Percentiles rank a stretch among this genome's conserved stretches.
Conservation (phyloP, 768 basidiomycete genomes). For the Lentinula boryana region DNA sequence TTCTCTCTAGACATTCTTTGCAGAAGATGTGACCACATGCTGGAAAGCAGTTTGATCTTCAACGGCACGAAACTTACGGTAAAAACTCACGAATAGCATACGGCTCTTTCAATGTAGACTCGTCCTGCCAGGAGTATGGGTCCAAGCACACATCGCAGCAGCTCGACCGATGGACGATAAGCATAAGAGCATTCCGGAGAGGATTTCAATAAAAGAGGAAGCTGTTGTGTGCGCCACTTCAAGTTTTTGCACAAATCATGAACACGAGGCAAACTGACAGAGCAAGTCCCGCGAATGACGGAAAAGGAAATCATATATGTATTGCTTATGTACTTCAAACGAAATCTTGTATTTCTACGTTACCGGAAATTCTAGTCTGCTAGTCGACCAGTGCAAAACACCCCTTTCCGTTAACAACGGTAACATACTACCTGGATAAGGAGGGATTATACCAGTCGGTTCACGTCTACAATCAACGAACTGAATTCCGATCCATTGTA, state of each 20-base stretch:
- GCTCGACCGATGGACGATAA: conserved; percentile 4
- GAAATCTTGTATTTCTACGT: background rate
- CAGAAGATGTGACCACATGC: conserved; percentile 7
- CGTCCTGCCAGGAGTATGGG: conserved; percentile 13
- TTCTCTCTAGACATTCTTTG: conserved; percentile 47
- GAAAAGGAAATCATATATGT: background rate
- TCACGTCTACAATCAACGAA: background rate
- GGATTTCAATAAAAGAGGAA: background rate
- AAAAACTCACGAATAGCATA: conserved; percentile 61
- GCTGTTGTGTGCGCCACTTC: background rate
- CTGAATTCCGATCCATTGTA: background rate
- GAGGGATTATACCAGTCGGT: background rate
- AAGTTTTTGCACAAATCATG: background rate
- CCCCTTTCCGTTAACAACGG: background rate
- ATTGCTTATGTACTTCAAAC: background rate
- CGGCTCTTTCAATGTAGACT: conserved; percentile 37
- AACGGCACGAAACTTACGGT: conserved; percentile 6
- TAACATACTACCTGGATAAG: background rate
- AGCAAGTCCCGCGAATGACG: background rate
- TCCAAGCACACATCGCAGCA: conserved; percentile 6
- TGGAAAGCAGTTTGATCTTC: background rate
- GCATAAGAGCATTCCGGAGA: conserved; percentile 4
- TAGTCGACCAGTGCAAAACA: background rate
- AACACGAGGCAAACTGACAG: background rate
- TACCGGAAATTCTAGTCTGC: background rate